Evolutionary conservation across 2,329 filamentous ascomycete genomes (phyloP), one percentile per base, ranked within the genome.

Genomic region (Colletotrichum shisoi): DNA sequence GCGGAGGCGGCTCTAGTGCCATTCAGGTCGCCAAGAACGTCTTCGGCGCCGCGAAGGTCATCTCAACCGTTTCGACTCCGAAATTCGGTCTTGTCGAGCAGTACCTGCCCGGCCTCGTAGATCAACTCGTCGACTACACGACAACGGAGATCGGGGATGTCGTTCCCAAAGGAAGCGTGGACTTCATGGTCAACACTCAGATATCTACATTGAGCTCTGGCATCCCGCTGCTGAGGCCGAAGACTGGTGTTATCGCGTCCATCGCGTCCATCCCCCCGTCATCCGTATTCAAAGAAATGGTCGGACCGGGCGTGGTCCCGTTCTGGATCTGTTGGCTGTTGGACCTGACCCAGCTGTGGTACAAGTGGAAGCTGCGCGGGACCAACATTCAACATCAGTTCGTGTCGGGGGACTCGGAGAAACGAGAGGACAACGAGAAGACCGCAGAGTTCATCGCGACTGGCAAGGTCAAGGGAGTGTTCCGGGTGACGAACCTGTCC

Each of bases 111-210:
- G 81, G 79, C 0, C 74, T 82, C 6, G 80, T 84, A 2, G 83
- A 85, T 72, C 77, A 83, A 68, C 73, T 86, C 31, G 75, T 85
- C 66, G 84, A 87, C 71, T 87, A 87, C 73, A 80, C 76, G 62
- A 80, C 74, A 49, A 72, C 78, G 39, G 74, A 79, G 5, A 72
- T 84, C 3, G 70, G 73, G 39, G 67, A 77, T 6, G 73, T 63
- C 17, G 77, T 85, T 1, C 75, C 78, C 2, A 71, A 71, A 2
- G 80, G 79, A 27, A 81, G 75, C 19, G 79, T 86, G 3, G 84
- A 87, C 70, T 79, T 86, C 60, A 77, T 83, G 31, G 78, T 82
- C 57, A 84, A 84, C 72, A 85, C 84, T 24, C 79, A 81, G 45
- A 79, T 77, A 68, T 68, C 70, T 13, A 75, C 79, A 0, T 72